A percentile compares a stretch with the other conserved stretches of the same genome.
These are phyloP conservation scores for Dissophora ornata DNA, from an alignment of 192 early-diverging fungal species.

Conservation along the genomic window DNA sequence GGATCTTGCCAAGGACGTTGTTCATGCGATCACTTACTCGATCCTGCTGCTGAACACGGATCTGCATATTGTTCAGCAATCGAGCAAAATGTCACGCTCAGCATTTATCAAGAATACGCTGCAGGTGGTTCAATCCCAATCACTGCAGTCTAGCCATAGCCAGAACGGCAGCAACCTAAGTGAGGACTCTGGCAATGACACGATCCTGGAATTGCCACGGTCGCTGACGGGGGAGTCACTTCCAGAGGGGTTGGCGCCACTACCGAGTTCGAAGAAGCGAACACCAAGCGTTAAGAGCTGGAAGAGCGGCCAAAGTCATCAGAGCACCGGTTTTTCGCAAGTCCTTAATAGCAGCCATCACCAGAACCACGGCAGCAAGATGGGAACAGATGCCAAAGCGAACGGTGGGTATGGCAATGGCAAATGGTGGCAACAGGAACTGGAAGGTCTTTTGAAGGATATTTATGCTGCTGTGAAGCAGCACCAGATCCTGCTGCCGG, in stretches of 20 bases:
- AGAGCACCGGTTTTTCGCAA: constrained; percentile 5
- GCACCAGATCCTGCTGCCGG: constrained; percentile 67
- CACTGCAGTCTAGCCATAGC: not conserved
- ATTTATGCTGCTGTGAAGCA: constrained; percentile 71
- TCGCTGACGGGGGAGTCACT: constrained; percentile 15
- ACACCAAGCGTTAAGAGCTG: constrained; percentile 57
- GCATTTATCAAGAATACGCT: constrained; percentile 82
- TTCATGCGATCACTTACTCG: constrained; percentile 89
- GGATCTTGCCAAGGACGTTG: constrained; percentile 72
- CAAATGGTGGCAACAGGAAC: constrained; percentile 63
- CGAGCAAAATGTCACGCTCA: constrained; percentile 78
- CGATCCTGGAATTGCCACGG: constrained; percentile 12
- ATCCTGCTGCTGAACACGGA: constrained; percentile 93
- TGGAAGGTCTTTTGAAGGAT: constrained; percentile 69
- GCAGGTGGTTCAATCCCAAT: constrained; percentile 35
- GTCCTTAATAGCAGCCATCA: not conserved
- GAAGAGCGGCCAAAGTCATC: constrained; percentile 51
- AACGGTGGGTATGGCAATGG: constrained; percentile 42
- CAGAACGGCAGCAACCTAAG: not conserved
- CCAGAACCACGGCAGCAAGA: constrained; percentile 7
- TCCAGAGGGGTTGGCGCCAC: not conserved
- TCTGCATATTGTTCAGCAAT: constrained; percentile 84
- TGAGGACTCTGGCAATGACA: not conserved
- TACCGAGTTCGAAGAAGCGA: constrained; percentile 7
- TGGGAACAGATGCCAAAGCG: constrained; percentile 34